A percentile compares a stretch with the other conserved stretches of the same genome.
These are phyloP conservation scores for Boletus mariae DNA, from an alignment of 1,284 basidiomycete genomes.

Conservation along the genomic window DNA sequence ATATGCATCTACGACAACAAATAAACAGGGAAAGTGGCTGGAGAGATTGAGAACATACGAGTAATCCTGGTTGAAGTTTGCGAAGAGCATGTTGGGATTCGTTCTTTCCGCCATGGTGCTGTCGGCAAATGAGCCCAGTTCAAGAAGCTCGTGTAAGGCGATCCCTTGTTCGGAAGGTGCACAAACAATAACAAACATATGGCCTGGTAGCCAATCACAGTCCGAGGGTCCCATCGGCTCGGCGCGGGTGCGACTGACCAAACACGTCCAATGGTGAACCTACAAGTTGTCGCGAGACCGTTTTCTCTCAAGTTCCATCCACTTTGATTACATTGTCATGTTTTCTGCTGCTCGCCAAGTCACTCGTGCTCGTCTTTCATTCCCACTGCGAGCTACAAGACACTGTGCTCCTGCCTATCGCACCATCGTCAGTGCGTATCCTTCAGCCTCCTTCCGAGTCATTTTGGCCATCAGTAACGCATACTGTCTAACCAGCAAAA, in stretches of 20 bases:
- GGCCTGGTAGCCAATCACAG: slow-evolving; percentile 1
- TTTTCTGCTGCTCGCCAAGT: slow-evolving; percentile 24
- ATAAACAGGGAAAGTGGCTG: slow-evolving; percentile 1
- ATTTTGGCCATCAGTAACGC: neutral
- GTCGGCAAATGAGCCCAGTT: slow-evolving; percentile 2
- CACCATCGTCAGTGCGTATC: slow-evolving; percentile 31
- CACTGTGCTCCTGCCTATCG: slow-evolving; percentile 8
- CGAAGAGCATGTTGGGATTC: slow-evolving; percentile 65
- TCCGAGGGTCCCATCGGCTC: slow-evolving; percentile 2
- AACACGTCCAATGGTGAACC: slow-evolving; percentile 16
- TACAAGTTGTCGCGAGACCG: neutral
- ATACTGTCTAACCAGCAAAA: slow-evolving; percentile 51
- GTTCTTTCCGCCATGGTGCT: slow-evolving; percentile 32
- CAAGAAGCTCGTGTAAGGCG: neutral
- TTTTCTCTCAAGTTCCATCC: neutral
- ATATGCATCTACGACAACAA: slow-evolving; percentile 69
- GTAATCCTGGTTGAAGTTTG: slow-evolving; percentile 87
- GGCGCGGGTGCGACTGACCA: slow-evolving; percentile 16
- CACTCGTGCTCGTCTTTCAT: slow-evolving; percentile 15
- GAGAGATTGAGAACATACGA: slow-evolving; percentile 48
- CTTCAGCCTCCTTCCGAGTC: neutral
- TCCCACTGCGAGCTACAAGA: slow-evolving; percentile 5
- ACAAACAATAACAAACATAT: slow-evolving; percentile 19
- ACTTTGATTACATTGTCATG: slow-evolving; percentile 13
- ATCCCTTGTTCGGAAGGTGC: slow-evolving; percentile 11